A percentile compares a stretch with the other conserved stretches of the same genome.
Evolutionary conservation across 139 green algal genomes (phyloP).

Genomic region (Volvox reticuliferus): DNA sequence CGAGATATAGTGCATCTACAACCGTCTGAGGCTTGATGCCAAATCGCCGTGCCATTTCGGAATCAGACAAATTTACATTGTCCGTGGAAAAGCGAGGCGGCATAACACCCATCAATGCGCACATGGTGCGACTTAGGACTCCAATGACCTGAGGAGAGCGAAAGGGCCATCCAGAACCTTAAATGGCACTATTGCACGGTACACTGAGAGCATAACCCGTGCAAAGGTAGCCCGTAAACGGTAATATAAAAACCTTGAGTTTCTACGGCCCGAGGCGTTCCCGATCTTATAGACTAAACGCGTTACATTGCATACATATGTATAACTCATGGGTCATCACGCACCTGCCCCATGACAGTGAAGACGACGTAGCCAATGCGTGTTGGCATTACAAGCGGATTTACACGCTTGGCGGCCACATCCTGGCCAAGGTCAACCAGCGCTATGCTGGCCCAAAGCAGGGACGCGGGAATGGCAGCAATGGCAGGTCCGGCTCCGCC

Average conservation of each 20-base stretch:
- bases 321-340: neutral
- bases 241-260: no score
- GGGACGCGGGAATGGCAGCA: conserved; percentile 75
- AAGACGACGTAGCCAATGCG: conserved; percentile 76
- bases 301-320: no score
- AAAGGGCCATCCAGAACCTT: neutral
- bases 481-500: conserved; percentile 82
- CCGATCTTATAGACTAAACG: no score
- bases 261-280: no score
- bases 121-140: conserved; percentile 71
- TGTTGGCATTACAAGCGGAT: conserved; percentile 58
- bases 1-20: conserved; percentile 73
- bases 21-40: conserved; percentile 73
- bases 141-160: conserved; percentile 66
- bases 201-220: no score
- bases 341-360: conserved; percentile 61
- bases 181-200: no score
- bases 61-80: conserved; percentile 62
- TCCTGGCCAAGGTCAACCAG: conserved; percentile 71
- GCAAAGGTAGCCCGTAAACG: no score
- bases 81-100: conserved; percentile 54
- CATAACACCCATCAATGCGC: conserved; percentile 71
- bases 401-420: conserved; percentile 66
- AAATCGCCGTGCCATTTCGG: conserved; percentile 68
- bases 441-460: conserved; percentile 83